Conservation (phyloP, 345 rosid genomes). For the Theobroma cacao region DNA sequence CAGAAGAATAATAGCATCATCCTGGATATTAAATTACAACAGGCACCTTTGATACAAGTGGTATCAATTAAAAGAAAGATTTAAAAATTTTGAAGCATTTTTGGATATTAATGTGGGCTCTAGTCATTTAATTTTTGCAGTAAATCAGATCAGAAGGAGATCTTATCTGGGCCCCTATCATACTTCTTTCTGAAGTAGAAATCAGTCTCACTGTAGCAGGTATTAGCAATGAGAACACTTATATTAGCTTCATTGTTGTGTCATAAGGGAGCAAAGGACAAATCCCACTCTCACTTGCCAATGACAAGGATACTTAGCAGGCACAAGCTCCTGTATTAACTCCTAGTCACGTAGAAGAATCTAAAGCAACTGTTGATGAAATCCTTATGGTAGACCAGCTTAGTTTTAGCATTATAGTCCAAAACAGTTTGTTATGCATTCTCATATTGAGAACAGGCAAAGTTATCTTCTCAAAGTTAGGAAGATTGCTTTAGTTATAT, state of each 20-base stretch:
- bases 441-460: not conserved
- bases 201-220: not conserved
- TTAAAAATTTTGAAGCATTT: not conserved
- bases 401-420: not conserved
- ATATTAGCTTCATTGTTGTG: not conserved
- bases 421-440: not conserved
- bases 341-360: not conserved
- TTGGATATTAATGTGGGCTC: not conserved
- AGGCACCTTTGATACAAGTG: not conserved
- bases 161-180: not conserved
- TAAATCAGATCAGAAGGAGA: not conserved
- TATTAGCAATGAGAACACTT: not conserved
- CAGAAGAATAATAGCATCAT: not conserved
- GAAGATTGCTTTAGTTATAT: not conserved
- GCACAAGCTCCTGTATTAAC: not conserved
- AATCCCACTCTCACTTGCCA: not conserved
- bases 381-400: not conserved
- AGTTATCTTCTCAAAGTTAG: not conserved
- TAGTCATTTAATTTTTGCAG: not conserved
- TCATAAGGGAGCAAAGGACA: not conserved
- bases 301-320: not conserved
- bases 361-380: not conserved
- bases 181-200: not conserved
- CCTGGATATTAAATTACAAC: not conserved
- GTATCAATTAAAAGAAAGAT: not conserved